A percentile compares a stretch with the other conserved stretches of the same genome.
phyloP scores from a whole-genome alignment of 352 stramenopile species.

The Pythium sp. region DNA sequence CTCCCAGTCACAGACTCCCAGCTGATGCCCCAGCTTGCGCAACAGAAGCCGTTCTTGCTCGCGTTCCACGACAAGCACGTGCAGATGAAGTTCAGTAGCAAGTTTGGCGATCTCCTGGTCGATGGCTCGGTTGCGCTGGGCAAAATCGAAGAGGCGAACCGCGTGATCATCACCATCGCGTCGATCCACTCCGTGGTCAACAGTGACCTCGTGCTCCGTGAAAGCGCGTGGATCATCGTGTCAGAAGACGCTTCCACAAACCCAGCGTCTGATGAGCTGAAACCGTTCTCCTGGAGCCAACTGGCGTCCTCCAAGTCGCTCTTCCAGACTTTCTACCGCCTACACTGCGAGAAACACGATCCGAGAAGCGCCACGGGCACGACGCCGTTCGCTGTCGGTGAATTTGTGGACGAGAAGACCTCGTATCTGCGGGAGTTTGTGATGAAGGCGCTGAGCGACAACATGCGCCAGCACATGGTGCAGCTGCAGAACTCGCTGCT shows the following conservation, averaged over 20 bases:
- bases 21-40: too few species aligned
- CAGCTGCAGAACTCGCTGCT: conserved; percentile 10
- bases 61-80: conserved; percentile 6
- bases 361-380: not conserved
- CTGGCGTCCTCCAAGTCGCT: not conserved
- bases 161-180: not conserved
- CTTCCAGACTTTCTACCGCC: conserved; percentile 11
- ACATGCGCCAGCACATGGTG: conserved; percentile 7
- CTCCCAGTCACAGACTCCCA: not conserved
- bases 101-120: not conserved
- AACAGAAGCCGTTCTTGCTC: not conserved
- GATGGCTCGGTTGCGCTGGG: not conserved
- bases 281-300: not conserved
- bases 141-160: not conserved
- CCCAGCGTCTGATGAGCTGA: not conserved
- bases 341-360: conserved; percentile 3
- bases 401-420: not conserved
- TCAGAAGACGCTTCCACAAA: not conserved
- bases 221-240: not conserved
- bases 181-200: not conserved
- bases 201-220: not conserved
- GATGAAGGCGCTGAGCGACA: conserved; percentile 4
- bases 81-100: not conserved
- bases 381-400: not conserved
- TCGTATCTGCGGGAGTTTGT: conserved; percentile 1